Percentiles rank a stretch among this genome's conserved stretches.
Evolutionary conservation across 2,329 filamentous ascomycete genomes (phyloP).

Genomic region (Colletotrichum sp.): DNA sequence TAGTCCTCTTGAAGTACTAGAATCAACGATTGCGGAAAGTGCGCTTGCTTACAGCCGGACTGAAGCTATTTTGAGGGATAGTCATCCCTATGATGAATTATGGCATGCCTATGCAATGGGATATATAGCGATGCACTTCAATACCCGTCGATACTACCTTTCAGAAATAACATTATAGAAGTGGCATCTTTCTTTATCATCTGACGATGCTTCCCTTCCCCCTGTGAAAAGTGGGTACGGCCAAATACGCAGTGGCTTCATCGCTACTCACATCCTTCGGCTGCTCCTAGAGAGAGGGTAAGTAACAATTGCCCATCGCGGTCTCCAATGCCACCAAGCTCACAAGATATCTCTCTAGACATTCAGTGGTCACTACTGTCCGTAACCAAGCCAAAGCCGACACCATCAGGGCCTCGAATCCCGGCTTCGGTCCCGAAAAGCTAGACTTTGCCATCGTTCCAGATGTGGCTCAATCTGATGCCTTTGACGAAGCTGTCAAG

Average conservation of each 20-base stretch:
- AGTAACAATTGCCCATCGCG: no score
- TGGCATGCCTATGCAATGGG: conserved; percentile 31
- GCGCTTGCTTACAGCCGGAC: conserved; percentile 22
- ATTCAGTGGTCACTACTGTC: conserved; percentile 56
- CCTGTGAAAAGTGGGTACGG: not conserved
- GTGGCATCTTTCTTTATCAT: not conserved
- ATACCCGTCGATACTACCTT: conserved; percentile 15
- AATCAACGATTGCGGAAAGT: conserved; percentile 8
- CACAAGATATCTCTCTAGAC: no score
- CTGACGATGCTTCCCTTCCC: not conserved
- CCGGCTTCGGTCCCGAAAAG: conserved; percentile 37
- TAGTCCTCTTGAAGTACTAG: not conserved
- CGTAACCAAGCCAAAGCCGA: conserved; percentile 57
- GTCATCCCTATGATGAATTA: conserved; percentile 23
- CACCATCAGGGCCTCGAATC: conserved; percentile 53
- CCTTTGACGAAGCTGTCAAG: conserved; percentile 70
- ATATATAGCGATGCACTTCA: conserved; percentile 26
- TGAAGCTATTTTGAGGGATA: conserved; percentile 21
- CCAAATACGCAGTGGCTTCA: not conserved
- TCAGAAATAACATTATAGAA: conserved; percentile 9
- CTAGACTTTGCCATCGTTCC: conserved; percentile 66
- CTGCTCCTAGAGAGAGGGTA: no score
- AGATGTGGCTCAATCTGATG: conserved; percentile 75
- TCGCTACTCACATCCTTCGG: not conserved
- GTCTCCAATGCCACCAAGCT: no score